Evolutionary conservation across 805 yeast species (phyloP).

Genomic region (Lachancea meyersii): DNA sequence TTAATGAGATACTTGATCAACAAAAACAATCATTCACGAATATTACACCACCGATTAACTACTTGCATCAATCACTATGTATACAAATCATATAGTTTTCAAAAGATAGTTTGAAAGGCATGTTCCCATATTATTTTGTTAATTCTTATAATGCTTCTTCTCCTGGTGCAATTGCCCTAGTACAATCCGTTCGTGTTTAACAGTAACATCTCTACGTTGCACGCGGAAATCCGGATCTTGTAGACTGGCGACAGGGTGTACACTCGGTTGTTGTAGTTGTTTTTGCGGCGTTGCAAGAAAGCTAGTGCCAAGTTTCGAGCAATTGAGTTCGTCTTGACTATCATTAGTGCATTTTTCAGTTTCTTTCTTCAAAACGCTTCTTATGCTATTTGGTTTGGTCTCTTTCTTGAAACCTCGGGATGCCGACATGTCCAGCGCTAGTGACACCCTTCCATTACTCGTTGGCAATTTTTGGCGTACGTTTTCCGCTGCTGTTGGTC

Average conservation of each 20-base stretch:
- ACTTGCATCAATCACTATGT: neutral
- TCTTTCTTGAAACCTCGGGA: neutral
- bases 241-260: too few relatives aligned
- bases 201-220: neutral
- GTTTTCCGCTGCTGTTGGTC: neutral
- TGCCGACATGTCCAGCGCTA: slow-evolving; percentile 1
- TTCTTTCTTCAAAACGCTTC: too few relatives aligned
- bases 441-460: neutral
- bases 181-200: neutral
- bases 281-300: too few relatives aligned
- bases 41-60: neutral
- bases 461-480: neutral
- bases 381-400: neutral
- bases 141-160: too few relatives aligned
- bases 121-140: too few relatives aligned
- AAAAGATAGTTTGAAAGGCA: neutral
- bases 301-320: too few relatives aligned
- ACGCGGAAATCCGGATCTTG: neutral
- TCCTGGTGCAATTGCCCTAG: neutral
- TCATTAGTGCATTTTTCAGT: too few relatives aligned
- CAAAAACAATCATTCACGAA: neutral
- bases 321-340: too few relatives aligned
- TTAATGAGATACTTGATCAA: slow-evolving; percentile 1
- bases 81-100: neutral
- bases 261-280: too few relatives aligned